Evolutionary conservation across 148 eudicot genomes (phyloP), one percentile per base, ranked within the genome.

Genomic region (Persicaria tinctoria): DNA sequence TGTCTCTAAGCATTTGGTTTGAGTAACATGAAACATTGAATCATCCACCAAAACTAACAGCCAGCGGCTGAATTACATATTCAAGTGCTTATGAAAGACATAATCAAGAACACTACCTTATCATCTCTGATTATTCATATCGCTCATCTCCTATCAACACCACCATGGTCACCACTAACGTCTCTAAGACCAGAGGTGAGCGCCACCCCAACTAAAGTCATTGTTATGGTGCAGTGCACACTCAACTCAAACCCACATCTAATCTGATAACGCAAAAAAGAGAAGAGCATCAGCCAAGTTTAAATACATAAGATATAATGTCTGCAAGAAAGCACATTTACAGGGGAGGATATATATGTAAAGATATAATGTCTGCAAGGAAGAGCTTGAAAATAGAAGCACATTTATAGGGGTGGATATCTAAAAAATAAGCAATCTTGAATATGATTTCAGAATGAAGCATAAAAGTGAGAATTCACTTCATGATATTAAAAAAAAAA

Each of bases 1-100:
- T 2, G 92, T 88, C 83, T 90, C 96, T 76, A 90, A 83, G 80
- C 96, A 90, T 74, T 90, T 90, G 14, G 92, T 92, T 92, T 90
- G 70, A 17, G 79, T 16, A 74, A 71, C 64, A 50, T 8, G 75
- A 9, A 13, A 72, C 5, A 64, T 5, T 32, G 41, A 32, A 32
- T 32, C 60, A 73, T 70, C 23, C 51, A 10, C 72, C 44, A 78
- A 73, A 59, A 66, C 2, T 14, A 41, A 66, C 3, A 46, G 53
- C 9, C 53, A 50, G 12, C n/a, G 44, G 47, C 70, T 51, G 10
- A 76, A 47, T 32, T 8, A 51, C 5, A 32, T 16, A 32, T 6
- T 18, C 46, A 17, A 38, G 45, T 11, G 8, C 78, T 6, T 46
- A n/a, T 18, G 17, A n/a, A 60, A 12, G 3, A 20, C 41, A 9